Conservation (phyloP, 2,329 filamentous ascomycete species). For the Claviceps paspali region DNA sequence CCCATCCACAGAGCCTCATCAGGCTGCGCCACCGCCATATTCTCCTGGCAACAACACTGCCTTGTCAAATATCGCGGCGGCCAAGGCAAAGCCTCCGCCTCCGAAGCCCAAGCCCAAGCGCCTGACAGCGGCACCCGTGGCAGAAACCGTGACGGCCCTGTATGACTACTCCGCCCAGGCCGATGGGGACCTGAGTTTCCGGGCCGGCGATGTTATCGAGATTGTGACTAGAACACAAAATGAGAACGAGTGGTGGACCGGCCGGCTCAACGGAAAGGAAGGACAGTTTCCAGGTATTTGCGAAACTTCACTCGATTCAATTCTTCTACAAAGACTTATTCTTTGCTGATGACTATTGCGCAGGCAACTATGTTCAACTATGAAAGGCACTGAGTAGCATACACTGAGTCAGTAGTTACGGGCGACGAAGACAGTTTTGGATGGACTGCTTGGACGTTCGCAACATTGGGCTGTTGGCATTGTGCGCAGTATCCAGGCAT, state of each 20-base stretch:
- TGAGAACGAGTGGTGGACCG: slow-evolving; percentile 95
- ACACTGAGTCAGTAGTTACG: background rate
- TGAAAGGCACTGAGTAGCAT: background rate
- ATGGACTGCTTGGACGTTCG: background rate
- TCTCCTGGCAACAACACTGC: slow-evolving; percentile 29
- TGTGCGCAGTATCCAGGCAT: too few relatives aligned
- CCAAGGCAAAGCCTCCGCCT: slow-evolving; percentile 55
- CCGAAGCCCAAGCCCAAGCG: slow-evolving; percentile 65
- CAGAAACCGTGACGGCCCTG: slow-evolving; percentile 74
- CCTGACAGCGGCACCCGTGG: slow-evolving; percentile 47
- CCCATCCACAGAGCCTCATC: slow-evolving; percentile 26
- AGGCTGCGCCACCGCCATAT: slow-evolving; percentile 57
- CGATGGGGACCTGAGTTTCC: slow-evolving; percentile 84
- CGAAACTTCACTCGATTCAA: background rate
- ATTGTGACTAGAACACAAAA: slow-evolving; percentile 72
- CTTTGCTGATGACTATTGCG: background rate
- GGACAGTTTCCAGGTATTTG: slow-evolving; percentile 86
- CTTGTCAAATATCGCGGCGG: slow-evolving; percentile 33
- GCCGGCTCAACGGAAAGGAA: slow-evolving; percentile 60
- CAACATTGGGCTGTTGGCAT: too few relatives aligned
- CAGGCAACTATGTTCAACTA: slow-evolving; percentile 6
- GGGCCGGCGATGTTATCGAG: slow-evolving; percentile 77
- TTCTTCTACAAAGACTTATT: background rate
- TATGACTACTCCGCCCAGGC: slow-evolving; percentile 96
- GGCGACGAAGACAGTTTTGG: background rate